Conservation (phyloP, 2,329 filamentous ascomycete species). For the Emericellopsis atlantica region DNA sequence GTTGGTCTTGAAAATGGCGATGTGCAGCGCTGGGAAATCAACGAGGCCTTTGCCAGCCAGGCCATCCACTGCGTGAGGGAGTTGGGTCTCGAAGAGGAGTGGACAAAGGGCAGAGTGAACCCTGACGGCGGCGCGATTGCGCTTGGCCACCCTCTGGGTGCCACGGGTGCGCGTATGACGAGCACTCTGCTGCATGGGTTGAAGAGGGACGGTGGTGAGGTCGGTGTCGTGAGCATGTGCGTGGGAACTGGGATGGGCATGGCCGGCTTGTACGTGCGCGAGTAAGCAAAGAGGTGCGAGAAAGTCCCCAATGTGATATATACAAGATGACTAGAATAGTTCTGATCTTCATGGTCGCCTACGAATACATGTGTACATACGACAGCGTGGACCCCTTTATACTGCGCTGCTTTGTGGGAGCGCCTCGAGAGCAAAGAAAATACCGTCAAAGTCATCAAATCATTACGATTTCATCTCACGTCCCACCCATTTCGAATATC, state of each 20-base stretch:
- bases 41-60: slow-evolving; percentile 66
- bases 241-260: slow-evolving; percentile 67
- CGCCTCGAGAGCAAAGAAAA: too few relatives aligned
- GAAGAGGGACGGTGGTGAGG: slow-evolving; percentile 54
- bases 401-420: too few relatives aligned
- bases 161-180: slow-evolving; percentile 68
- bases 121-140: slow-evolving; percentile 83
- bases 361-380: too few relatives aligned
- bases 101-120: slow-evolving; percentile 62
- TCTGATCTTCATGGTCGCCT: too few relatives aligned
- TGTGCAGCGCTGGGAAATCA: slow-evolving; percentile 83
- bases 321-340: too few relatives aligned
- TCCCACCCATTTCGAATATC: neutral
- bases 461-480: too few relatives aligned
- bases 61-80: slow-evolving; percentile 58
- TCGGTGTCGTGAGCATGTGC: slow-evolving; percentile 82
- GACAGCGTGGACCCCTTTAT: too few relatives aligned
- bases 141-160: slow-evolving; percentile 76
- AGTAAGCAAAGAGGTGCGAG: slow-evolving; percentile 22
- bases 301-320: too few relatives aligned
- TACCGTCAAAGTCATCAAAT: too few relatives aligned
- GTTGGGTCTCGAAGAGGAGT: slow-evolving; percentile 51
- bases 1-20: slow-evolving; percentile 56
- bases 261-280: slow-evolving; percentile 52
- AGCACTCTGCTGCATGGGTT: slow-evolving; percentile 52